A percentile compares a stretch with the other conserved stretches of the same genome.
Conservation (phyloP, 1,139 yeast genomes). For the Pichia sp. region DNA sequence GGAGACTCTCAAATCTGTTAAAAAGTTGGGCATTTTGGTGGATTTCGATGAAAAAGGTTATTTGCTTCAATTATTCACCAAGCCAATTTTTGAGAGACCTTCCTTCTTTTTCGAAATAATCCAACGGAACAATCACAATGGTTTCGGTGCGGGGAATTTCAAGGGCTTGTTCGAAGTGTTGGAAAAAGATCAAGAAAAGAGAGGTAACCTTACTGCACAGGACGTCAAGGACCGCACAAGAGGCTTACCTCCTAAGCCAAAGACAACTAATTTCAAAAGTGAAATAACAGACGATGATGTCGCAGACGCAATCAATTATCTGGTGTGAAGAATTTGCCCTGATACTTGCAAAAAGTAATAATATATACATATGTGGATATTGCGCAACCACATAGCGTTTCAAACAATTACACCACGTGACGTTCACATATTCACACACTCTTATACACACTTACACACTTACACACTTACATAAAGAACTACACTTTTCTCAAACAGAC, state of each 20-base stretch:
- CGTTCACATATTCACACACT: too few species aligned
- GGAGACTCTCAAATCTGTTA: slow-evolving; percentile 43
- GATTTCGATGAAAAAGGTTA: slow-evolving; percentile 74
- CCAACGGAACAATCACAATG: slow-evolving; percentile 73
- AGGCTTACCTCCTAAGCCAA: background rate
- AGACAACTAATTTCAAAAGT: background rate
- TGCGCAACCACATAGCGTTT: background rate
- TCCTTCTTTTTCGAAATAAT: slow-evolving; percentile 77
- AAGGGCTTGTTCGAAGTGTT: slow-evolving; percentile 75
- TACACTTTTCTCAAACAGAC: too few species aligned
- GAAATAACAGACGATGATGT: slow-evolving; percentile 9
- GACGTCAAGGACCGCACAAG: background rate
- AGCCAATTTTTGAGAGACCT: slow-evolving; percentile 73
- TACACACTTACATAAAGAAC: too few species aligned
- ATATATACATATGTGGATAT: background rate
- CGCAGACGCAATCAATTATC: slow-evolving; percentile 8
- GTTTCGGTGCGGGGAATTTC: slow-evolving; percentile 87
- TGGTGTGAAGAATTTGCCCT: background rate
- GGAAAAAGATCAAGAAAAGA: slow-evolving; percentile 53
- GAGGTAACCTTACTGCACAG: slow-evolving; percentile 44
- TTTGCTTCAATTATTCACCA: slow-evolving; percentile 71
- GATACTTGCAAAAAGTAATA: background rate
- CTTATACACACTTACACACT: too few species aligned
- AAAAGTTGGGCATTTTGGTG: slow-evolving; percentile 52
- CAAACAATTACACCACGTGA: background rate